Base-by-base conservation (phyloP, 805 yeast species). In the Lachancea thermotolerans region DNA sequence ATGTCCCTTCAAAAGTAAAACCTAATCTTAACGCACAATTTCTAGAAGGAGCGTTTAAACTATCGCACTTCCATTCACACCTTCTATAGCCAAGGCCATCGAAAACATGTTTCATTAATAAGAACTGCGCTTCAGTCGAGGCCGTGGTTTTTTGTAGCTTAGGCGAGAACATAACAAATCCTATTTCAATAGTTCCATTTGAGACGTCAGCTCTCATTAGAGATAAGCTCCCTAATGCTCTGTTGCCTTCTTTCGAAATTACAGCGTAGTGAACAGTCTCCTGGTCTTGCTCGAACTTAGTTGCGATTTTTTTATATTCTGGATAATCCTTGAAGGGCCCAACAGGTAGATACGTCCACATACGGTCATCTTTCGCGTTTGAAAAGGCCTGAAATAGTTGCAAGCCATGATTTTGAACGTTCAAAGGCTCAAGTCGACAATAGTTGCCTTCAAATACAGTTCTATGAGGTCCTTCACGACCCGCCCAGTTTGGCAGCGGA, bases 41-140 rank as follows among this genome's bases (percentile, higher is more conserved):
- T 37, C 48, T 48, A 2, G 67, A 63, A 1, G 64, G 62, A 11
- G 37, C 55, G 37, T 65, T 62, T 29, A 57, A 52, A 32, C 54
- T 50, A 47, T 64, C 56, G 47, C 68, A 66, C 45, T 60, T 64
- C 70, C 70, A 66, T 45, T 64, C 67, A 39, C 50, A 55, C 12
- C 69, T 53, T 15, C 70, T 52, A 47, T 61, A 59, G 2, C 60
- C 57, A 37, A 62, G 49, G 9, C 33, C 46, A 2, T 59, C 62
- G 39, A 64, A 61, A 1, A 57, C 65, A 38, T 61, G 51, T 32
- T 50, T 51, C 50, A 58, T 53, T 45, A 63, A 38, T 29, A 65
- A 49, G 46, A 53, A 64, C 39, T 57, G 56, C 2, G 62, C 64
- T 41, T 66, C 70, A 1, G 69, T 64, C 9, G 66, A 58, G 25